These are phyloP conservation scores for Vitis cinerea DNA, from an alignment of 164 flowering plant genomes.

Conservation along the genomic window DNA sequence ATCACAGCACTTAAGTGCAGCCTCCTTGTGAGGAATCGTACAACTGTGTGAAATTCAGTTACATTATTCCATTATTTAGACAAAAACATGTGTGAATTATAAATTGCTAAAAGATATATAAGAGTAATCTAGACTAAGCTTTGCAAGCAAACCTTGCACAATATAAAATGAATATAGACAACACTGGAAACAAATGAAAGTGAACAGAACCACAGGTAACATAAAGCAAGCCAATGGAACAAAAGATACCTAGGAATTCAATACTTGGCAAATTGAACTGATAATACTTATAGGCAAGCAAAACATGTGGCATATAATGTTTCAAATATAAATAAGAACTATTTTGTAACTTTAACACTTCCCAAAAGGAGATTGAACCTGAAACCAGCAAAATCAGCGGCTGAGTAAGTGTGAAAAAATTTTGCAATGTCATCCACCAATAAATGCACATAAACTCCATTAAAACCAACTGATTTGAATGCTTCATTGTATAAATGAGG, in stretches of 20 bases:
- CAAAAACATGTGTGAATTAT: too few relatives aligned
- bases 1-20: conserved; percentile 73
- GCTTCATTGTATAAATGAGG: conserved; percentile 75
- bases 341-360: too few relatives aligned
- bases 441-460: conserved; percentile 82
- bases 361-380: conserved; percentile 48
- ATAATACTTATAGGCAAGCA: not conserved
- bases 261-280: not conserved
- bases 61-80: not conserved
- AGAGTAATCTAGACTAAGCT: not conserved
- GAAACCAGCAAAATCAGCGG: conserved; percentile 89
- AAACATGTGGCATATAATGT: not conserved
- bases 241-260: not conserved
- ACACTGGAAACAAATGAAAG: not conserved
- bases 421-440: conserved; percentile 78
- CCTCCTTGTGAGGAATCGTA: conserved; percentile 97
- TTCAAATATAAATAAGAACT: too few relatives aligned
- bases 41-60: conserved; percentile 47
- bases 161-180: too few relatives aligned
- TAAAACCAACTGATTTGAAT: conserved; percentile 67
- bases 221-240: not conserved
- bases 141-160: too few relatives aligned
- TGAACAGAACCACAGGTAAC: not conserved
- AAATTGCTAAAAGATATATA: too few relatives aligned
- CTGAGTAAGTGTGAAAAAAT: conserved; percentile 73